phyloP scores from a whole-genome alignment of 768 basidiomycete genomes.

The Russula sp. region DNA sequence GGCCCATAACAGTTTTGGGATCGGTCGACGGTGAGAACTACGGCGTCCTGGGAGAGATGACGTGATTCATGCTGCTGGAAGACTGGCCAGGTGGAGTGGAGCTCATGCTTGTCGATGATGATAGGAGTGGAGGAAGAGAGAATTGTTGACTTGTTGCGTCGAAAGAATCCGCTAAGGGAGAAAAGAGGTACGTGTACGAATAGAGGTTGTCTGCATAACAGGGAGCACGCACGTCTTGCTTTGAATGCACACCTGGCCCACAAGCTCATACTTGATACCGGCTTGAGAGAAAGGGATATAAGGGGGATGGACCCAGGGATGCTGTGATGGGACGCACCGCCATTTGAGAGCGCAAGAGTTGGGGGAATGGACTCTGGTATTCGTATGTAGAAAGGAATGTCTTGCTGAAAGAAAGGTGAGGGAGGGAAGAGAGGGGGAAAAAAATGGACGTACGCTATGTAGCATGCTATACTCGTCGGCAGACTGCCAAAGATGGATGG shows the following conservation, averaged over 20 bases:
- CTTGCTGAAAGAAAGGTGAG: slow-evolving; percentile 46
- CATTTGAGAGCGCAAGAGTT: slow-evolving; percentile 70
- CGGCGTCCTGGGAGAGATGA: slow-evolving; percentile 56
- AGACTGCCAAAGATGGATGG: slow-evolving; percentile 78
- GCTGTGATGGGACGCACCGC: slow-evolving; percentile 39
- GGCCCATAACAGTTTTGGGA: slow-evolving; percentile 79
- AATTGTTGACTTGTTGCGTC: slow-evolving; percentile 67
- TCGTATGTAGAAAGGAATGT: slow-evolving; percentile 85
- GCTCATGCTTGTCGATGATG: slow-evolving; percentile 87
- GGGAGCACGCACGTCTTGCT: slow-evolving; percentile 63
- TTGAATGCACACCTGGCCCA: slow-evolving; percentile 79
- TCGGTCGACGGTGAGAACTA: slow-evolving; percentile 72
- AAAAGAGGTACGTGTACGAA: background rate
- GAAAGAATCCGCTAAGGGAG: slow-evolving; percentile 65
- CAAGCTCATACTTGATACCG: slow-evolving; percentile 85
- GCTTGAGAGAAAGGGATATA: slow-evolving; percentile 36
- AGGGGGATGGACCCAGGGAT: background rate
- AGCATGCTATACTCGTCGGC: slow-evolving; percentile 67
- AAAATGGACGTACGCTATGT: slow-evolving; percentile 46
- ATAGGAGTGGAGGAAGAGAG: slow-evolving; percentile 64
- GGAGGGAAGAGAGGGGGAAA: slow-evolving; percentile 1
- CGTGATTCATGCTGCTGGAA: slow-evolving; percentile 75
- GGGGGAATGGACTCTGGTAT: slow-evolving; percentile 92
- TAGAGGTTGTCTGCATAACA: background rate
- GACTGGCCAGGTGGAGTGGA: slow-evolving; percentile 91